These are phyloP conservation scores for Suhomyces bolitotheri DNA, from an alignment of 1,139 yeast species.

Conservation along the genomic window DNA sequence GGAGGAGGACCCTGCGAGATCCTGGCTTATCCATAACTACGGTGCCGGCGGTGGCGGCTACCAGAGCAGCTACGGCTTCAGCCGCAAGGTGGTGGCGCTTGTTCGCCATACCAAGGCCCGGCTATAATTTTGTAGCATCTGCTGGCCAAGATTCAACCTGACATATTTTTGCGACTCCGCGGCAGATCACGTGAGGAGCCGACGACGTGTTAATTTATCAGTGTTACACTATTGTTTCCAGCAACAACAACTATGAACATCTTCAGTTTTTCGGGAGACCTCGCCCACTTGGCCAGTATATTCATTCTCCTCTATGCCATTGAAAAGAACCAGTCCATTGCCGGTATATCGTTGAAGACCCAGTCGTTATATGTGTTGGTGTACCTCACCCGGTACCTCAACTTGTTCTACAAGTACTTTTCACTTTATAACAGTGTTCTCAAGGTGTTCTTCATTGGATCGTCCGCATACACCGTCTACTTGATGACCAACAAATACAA, in stretches of 20 bases:
- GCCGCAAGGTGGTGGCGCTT: constrained; percentile 28
- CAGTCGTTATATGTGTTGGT: constrained; percentile 80
- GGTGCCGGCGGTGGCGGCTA: constrained; percentile 52
- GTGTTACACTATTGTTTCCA: too few species aligned
- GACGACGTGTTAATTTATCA: constrained; percentile 9
- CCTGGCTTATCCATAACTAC: constrained; percentile 48
- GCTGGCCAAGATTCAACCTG: too few species aligned
- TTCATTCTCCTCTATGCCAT: constrained; percentile 74
- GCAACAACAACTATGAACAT: constrained; percentile 44
- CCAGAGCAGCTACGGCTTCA: constrained; percentile 49
- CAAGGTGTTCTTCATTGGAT: constrained; percentile 76
- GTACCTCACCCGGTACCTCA: constrained; percentile 76
- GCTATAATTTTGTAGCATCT: too few species aligned
- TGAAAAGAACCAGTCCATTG: constrained; percentile 61
- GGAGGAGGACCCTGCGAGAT: constrained; percentile 34
- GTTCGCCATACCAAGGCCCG: neutral
- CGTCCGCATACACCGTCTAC: constrained; percentile 75
- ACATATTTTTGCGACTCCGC: too few species aligned
- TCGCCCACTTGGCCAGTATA: constrained; percentile 81
- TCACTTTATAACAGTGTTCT: constrained; percentile 76
- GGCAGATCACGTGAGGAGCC: constrained; percentile 1
- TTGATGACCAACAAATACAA: constrained; percentile 66
- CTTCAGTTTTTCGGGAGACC: constrained; percentile 67
- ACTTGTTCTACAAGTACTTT: constrained; percentile 57
- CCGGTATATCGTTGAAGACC: constrained; percentile 87